phyloP scores from a whole-genome alignment of 306 rosid genomes.

The Prunus dulcis region DNA sequence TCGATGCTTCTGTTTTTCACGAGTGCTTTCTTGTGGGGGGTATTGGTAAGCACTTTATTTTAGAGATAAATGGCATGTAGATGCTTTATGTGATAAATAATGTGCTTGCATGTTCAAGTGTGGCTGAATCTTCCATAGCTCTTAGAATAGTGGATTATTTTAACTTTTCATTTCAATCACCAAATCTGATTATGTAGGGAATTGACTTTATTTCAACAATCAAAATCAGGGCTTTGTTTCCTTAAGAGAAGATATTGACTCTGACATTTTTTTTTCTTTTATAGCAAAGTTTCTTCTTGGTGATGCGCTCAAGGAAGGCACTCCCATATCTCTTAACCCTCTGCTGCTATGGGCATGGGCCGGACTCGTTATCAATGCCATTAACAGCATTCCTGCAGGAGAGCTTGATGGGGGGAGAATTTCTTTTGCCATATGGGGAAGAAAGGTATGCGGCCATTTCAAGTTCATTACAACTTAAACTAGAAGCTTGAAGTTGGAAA shows the following conservation, averaged over 20 bases:
- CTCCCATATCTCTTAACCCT: constrained; percentile 86
- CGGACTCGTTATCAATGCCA: constrained; percentile 95
- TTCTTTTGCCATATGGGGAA: constrained; percentile 88
- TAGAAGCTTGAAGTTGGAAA: not conserved
- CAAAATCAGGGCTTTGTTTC: too few species aligned
- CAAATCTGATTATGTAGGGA: not conserved
- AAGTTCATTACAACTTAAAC: constrained; percentile 10
- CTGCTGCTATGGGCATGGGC: constrained; percentile 99
- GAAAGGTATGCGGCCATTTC: constrained; percentile 63
- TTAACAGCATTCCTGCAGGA: constrained; percentile 97
- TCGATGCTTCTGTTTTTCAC: constrained; percentile 90
- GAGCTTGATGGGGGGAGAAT: constrained; percentile 98
- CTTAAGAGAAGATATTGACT: not conserved
- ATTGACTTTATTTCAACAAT: too few species aligned
- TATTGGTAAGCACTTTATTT: constrained; percentile 59
- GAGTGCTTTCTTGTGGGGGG: constrained; percentile 95
- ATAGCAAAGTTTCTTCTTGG: constrained; percentile 93
- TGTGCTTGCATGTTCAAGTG: not conserved
- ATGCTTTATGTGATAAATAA: not conserved
- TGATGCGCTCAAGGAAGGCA: constrained; percentile 75
- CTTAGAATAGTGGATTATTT: not conserved
- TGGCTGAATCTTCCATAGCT: not conserved
- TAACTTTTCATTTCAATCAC: not conserved
- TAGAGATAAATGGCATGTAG: not conserved
- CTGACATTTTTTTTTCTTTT: constrained; percentile 17